Evolutionary conservation across 2,329 filamentous ascomycete genomes (phyloP).

Genomic region (Pseudogymnoascus sp.): DNA sequence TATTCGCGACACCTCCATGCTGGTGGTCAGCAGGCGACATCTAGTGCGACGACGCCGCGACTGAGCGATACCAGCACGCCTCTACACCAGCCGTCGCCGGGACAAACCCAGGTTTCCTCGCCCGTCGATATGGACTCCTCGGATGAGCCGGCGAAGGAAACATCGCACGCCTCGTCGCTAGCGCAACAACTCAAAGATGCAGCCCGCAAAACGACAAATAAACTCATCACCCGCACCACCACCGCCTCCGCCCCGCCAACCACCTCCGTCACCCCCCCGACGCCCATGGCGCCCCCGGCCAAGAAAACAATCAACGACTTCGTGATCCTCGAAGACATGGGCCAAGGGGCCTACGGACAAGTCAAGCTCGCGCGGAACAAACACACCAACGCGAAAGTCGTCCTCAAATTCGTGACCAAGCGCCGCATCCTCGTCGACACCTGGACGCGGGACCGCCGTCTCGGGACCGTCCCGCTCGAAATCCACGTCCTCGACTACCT

Average conservation of each 20-base stretch:
- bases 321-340: constrained; percentile 93
- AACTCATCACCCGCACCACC: constrained; percentile 34
- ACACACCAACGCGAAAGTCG: constrained; percentile 67
- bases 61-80: constrained; percentile 61
- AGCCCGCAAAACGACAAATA: constrained; percentile 46
- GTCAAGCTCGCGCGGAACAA: constrained; percentile 88
- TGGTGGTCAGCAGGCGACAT: constrained; percentile 47
- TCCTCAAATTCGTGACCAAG: constrained; percentile 97
- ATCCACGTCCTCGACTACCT: constrained; percentile 96
- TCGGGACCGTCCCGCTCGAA: constrained; percentile 91
- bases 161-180: constrained; percentile 39
- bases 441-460: constrained; percentile 86
- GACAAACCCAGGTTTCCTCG: constrained; percentile 54
- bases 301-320: constrained; percentile 91
- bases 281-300: constrained; percentile 26
- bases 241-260: constrained; percentile 14
- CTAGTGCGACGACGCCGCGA: constrained; percentile 55
- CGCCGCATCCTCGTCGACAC: constrained; percentile 94
- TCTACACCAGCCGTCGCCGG: constrained; percentile 69
- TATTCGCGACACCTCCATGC: constrained; percentile 91
- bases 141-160: constrained; percentile 35
- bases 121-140: constrained; percentile 48
- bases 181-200: constrained; percentile 50
- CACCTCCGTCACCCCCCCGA: constrained; percentile 24
- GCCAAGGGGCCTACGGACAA: constrained; percentile 93